Evolutionary conservation across 2,329 filamentous ascomycete genomes (phyloP), one percentile per base, ranked within the genome.

Genomic region (Delphinella strobiligena): DNA sequence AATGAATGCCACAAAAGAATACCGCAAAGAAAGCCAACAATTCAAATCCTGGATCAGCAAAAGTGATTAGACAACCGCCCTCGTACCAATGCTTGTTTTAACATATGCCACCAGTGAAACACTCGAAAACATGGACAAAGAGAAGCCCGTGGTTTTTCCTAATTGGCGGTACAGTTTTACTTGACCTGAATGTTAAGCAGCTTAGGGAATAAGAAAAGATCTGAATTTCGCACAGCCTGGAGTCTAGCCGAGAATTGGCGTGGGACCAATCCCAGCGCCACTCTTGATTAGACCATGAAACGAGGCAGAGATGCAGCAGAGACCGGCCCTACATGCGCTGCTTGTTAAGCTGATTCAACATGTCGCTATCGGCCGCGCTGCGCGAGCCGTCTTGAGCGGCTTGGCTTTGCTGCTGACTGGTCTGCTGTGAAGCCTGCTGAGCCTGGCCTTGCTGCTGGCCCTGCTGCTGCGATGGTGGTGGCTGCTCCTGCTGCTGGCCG

Each of bases 301-400:
- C 11, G n/a, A 32, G 14, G 14, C 30, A 16, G 30, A 5, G n/a
- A 18, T 10, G 32, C 16, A 9, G 8, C 30, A 10, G 30, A 9
- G 30, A 14, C 8, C 30, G 5, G 30, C 16, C 16, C 15, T 31
- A 41, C 34, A 41, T 41, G 39, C 39, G 39, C 34, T 37, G 24
- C 38, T 40, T 42, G 43, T 62, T 62, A 37, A 63, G 55, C 52
- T 59, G 59, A 48, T 59, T 62, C 34, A 64, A 55, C 61, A 64
- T 64, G 42, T 58, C 55, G 32, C 58, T 61, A 47, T 64, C 61
- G 42, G 60, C 61, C 29, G 58, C 57, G 50, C 58, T 64, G 47
- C 61, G 52, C 22, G 62, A 57, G 34, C 61, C 58, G 42, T 15
- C 27, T 56, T 61, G 51, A 61, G 30, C 5, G 5, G 5, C 7